Percentiles rank a stretch among this genome's conserved stretches.
Conservation (phyloP, 495 filamentous ascomycete species). For the Cercophora sp. region DNA sequence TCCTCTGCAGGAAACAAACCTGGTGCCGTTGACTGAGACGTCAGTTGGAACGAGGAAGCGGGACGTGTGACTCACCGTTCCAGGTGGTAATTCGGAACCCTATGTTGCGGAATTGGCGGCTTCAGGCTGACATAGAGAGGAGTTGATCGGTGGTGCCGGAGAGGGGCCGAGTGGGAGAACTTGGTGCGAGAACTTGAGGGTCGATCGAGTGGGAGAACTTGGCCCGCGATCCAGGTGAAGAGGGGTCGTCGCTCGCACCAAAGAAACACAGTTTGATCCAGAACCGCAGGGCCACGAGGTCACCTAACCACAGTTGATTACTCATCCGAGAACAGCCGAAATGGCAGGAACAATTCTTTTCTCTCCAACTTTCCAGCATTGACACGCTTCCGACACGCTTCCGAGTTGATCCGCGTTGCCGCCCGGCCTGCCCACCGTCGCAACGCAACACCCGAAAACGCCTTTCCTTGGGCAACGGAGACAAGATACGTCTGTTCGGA, state of each 20-base stretch:
- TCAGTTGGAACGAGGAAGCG: not conserved
- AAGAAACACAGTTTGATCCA: not conserved
- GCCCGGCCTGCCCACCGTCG: conserved; percentile 83
- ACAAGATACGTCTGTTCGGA: conserved; percentile 74
- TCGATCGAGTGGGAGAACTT: no score
- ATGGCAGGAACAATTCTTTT: no score
- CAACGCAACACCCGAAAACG: conserved; percentile 86
- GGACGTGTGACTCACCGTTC: conserved; percentile 61
- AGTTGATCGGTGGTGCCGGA: no score
- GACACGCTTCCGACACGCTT: not conserved
- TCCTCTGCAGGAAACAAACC: conserved; percentile 41
- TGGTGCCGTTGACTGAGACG: conserved; percentile 89
- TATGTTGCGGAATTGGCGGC: conserved; percentile 42
- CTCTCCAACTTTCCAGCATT: no score
- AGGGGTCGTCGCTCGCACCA: no score
- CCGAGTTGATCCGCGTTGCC: no score
- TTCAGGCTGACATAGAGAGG: no score
- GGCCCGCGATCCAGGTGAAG: no score
- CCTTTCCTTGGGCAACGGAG: conserved; percentile 86
- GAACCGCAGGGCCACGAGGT: not conserved
- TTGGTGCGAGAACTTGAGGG: no score
- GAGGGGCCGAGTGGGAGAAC: no score
- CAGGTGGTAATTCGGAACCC: conserved; percentile 81
- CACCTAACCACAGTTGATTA: not conserved
- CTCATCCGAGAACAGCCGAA: not conserved